Conservation (phyloP, 805 yeast species). For the Yarrowia hollandica region DNA sequence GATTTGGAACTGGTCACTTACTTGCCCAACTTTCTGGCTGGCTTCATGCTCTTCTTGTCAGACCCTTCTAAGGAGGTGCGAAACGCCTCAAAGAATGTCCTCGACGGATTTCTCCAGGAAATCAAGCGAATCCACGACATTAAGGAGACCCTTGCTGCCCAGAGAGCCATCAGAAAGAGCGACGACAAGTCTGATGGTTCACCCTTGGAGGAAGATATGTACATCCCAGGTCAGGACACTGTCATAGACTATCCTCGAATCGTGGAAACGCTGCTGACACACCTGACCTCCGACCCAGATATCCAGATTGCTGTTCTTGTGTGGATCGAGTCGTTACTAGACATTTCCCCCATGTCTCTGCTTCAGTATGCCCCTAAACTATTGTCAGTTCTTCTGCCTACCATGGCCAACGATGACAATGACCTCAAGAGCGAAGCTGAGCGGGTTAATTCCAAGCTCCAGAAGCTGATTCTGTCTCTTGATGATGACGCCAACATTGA, state of each 20-base stretch:
- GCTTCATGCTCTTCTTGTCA: slow-evolving; percentile 73
- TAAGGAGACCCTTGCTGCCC: slow-evolving; percentile 45
- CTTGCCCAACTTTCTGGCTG: slow-evolving; percentile 86
- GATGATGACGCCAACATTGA: slow-evolving; percentile 43
- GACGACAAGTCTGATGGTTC: slow-evolving; percentile 35
- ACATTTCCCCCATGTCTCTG: slow-evolving; percentile 73
- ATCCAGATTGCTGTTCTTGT: slow-evolving; percentile 75
- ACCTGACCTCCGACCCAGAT: slow-evolving; percentile 69
- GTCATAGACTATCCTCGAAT: slow-evolving; percentile 76
- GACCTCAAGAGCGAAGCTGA: slow-evolving; percentile 56
- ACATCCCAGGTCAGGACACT: slow-evolving; percentile 78
- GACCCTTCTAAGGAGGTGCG: slow-evolving; percentile 86
- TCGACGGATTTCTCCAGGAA: slow-evolving; percentile 76
- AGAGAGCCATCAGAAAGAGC: slow-evolving; percentile 30
- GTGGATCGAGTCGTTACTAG: slow-evolving; percentile 77
- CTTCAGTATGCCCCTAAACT: slow-evolving; percentile 73
- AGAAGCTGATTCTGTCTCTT: slow-evolving; percentile 53
- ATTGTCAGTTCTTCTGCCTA: slow-evolving; percentile 63
- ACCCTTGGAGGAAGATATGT: slow-evolving; percentile 53
- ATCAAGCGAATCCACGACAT: slow-evolving; percentile 74
- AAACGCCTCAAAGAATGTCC: slow-evolving; percentile 74
- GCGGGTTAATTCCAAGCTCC: slow-evolving; percentile 56
- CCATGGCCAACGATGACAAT: slow-evolving; percentile 55
- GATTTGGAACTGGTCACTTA: slow-evolving; percentile 84
- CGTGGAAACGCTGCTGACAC: slow-evolving; percentile 77